Base-by-base conservation (phyloP, 2,329 filamentous ascomycete species). In the Metarhizium rileyi region DNA sequence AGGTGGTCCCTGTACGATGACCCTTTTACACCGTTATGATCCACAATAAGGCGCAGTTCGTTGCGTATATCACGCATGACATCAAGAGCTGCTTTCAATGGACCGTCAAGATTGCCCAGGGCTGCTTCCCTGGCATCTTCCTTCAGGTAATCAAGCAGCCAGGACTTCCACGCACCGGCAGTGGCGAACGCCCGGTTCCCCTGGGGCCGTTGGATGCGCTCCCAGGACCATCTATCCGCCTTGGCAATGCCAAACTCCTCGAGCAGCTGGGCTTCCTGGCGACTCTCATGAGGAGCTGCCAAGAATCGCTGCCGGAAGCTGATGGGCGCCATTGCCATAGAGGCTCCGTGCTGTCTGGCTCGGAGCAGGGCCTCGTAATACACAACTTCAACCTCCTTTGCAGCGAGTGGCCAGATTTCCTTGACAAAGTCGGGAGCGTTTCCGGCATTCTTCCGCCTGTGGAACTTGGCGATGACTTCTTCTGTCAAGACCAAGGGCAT, bases 21-120 rank as follows among this genome's bases (percentile, higher is more conserved):
- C 18, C 49, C 49, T 18, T 33, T 35, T 4, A 51, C 40, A 10
- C 49, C 49, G 18, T 51, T n/a, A 12, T 51, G 49, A 14, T 51
- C 49, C 10, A 51, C 49, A 18, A 51, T 44, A 16, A 51, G 46
- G 25, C 49, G 49, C 8, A 51, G 26, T 27, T 51, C 49, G 4
- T 51, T 51, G n/a, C 49, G 30, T 7, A 48, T 45, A 25, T 51
- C 49, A 5, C 49, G 49, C 46, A 51, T 28, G 12, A 51, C 49
- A 28, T 51, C 49, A 20, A 51, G 16, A 2, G 49, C 49, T 4
- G 49, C 42, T n/a, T 51, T 51, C 20, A 51, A 10, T 1, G 49
- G 49, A 9, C 46, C 47, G 36, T 47, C 40, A 9, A 51, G 9
- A 6, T 51, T 51, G 3, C 49, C 49, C 3, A 41, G 22, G 23